These are phyloP conservation scores for Cercis canadensis DNA, from an alignment of 306 rosid genomes.

Conservation along the genomic window DNA sequence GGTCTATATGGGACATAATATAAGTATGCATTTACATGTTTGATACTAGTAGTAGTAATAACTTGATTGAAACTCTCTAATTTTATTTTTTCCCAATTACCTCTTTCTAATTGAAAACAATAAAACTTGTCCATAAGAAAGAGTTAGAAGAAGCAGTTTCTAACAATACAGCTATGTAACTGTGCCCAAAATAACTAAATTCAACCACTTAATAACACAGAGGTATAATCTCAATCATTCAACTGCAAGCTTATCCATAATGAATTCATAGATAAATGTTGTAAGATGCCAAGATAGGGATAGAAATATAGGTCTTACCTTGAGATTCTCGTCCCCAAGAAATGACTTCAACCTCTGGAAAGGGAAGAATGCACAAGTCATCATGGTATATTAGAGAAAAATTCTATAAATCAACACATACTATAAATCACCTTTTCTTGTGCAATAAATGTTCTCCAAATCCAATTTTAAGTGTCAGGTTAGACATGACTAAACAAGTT, in stretches of 20 bases:
- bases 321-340: slow-evolving; percentile 79
- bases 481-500: slow-evolving; percentile 2
- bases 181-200: not conserved
- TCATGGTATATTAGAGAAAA: slow-evolving; percentile 30
- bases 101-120: too few relatives aligned
- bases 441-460: not conserved
- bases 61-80: too few relatives aligned
- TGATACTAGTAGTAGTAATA: too few relatives aligned
- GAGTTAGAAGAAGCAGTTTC: too few relatives aligned
- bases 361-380: slow-evolving; percentile 32
- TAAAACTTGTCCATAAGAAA: too few relatives aligned
- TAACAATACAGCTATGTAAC: too few relatives aligned
- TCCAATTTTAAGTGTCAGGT: not conserved
- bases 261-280: slow-evolving; percentile 19
- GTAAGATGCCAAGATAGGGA: slow-evolving; percentile 12
- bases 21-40: too few relatives aligned
- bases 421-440: not conserved
- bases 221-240: slow-evolving; percentile 25
- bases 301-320: slow-evolving; percentile 54
- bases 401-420: not conserved
- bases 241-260: slow-evolving; percentile 1
- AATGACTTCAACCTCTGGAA: slow-evolving; percentile 76
- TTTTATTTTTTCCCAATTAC: too few relatives aligned
- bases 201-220: not conserved
- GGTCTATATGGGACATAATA: too few relatives aligned